These are phyloP conservation scores for Phytopythium delawarense DNA, from an alignment of 352 stramenopile species.

Conservation along the genomic window DNA sequence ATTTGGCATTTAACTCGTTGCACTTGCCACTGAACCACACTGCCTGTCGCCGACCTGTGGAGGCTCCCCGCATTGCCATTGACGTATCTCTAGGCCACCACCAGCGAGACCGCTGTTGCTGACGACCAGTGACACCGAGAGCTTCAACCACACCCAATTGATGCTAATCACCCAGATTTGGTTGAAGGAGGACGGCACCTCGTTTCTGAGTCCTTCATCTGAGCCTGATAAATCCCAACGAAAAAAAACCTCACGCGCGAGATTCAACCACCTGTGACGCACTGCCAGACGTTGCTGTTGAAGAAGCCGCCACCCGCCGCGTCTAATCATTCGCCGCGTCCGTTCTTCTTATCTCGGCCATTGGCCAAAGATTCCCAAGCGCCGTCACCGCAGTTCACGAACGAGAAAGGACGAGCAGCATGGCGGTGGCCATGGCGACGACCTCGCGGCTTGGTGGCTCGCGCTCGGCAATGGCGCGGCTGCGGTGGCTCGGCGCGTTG, in stretches of 20 bases:
- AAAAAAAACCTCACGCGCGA: background rate
- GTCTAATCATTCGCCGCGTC: constrained; percentile 4
- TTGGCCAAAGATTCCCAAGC: background rate
- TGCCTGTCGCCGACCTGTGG: too few relatives aligned
- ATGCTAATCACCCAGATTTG: background rate
- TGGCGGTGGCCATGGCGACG: background rate
- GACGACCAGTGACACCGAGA: background rate
- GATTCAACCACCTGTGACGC: background rate
- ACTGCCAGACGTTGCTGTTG: background rate
- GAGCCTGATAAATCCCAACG: background rate
- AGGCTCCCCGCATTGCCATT: too few relatives aligned
- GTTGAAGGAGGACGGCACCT: background rate
- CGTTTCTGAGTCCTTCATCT: background rate
- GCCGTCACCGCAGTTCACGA: background rate
- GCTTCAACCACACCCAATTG: constrained; percentile 2
- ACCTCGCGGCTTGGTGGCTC: background rate
- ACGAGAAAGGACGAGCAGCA: background rate
- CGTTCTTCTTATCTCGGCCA: background rate
- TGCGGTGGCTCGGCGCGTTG: background rate
- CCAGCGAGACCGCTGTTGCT: background rate
- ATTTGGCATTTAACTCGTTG: too few relatives aligned
- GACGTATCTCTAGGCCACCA: background rate
- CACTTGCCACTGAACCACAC: too few relatives aligned
- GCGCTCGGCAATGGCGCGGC: background rate
- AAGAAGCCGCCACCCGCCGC: background rate